These are phyloP conservation scores for Tetrahymena elliotti DNA, from an alignment of 73 alveolate species.

Conservation along the genomic window DNA sequence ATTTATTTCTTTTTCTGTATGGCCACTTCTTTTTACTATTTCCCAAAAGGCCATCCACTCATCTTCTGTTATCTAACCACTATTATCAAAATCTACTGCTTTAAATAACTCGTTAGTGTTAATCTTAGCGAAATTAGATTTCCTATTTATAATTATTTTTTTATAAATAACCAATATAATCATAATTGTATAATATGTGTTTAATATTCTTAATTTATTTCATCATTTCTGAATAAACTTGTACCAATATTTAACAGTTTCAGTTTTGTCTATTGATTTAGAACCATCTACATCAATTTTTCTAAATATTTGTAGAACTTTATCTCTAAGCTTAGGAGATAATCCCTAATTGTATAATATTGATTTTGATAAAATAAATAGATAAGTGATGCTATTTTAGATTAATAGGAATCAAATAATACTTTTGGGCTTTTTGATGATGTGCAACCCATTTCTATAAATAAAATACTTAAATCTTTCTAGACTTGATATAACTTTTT, in stretches of 20 bases:
- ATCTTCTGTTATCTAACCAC: conserved; percentile 39
- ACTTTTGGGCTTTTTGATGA: not conserved
- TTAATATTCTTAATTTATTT: not conserved
- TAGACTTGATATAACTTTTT: not conserved
- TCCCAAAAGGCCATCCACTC: conserved; percentile 53
- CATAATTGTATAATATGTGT: not conserved
- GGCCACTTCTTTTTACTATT: conserved; percentile 32
- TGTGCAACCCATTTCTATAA: not conserved
- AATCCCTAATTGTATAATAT: not conserved
- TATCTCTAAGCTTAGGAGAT: conserved; percentile 9
- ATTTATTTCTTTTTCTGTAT: conserved; percentile 32
- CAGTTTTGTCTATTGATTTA: conserved; percentile 25
- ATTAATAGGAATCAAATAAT: not conserved
- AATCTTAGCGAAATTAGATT: conserved; percentile 33
- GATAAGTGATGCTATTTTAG: not conserved
- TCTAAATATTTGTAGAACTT: conserved; percentile 12
- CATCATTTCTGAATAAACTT: not conserved
- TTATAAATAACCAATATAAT: too few relatives aligned
- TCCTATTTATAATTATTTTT: not conserved
- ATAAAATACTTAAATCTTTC: not conserved
- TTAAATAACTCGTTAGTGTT: conserved; percentile 32
- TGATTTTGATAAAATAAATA: not conserved
- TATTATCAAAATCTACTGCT: conserved; percentile 40
- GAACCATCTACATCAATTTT: conserved; percentile 36
- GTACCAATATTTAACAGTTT: conserved; percentile 31